Evolutionary conservation across 129 eudicot genomes (phyloP).

Genomic region (Heracleum sosnowskyi): DNA sequence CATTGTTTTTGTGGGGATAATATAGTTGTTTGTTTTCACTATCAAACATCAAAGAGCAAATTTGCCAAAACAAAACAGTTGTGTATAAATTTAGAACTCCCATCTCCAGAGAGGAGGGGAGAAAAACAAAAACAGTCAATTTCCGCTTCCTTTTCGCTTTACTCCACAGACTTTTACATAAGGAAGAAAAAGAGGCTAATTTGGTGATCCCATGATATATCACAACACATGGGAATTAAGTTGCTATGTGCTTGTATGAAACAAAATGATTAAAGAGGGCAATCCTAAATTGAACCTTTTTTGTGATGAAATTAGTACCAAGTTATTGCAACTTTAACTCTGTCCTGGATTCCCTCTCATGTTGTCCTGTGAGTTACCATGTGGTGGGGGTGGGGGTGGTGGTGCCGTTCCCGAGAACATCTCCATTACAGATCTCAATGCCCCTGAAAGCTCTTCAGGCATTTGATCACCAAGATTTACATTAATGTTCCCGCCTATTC

Average conservation of each 20-base stretch:
- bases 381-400: not conserved
- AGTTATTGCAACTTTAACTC: not conserved
- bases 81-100: not conserved
- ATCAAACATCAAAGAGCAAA: not conserved
- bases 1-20: too few species aligned
- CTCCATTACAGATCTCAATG: slow-evolving; percentile 57
- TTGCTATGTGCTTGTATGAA: slow-evolving; percentile 4
- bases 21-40: too few species aligned
- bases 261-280: not conserved
- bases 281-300: not conserved
- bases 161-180: not conserved
- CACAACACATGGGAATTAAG: not conserved
- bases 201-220: not conserved
- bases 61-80: not conserved
- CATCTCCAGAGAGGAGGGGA: not conserved
- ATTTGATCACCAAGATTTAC: slow-evolving; percentile 30
- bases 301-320: not conserved
- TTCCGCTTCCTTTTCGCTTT: not conserved
- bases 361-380: slow-evolving; percentile 5
- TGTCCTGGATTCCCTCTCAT: not conserved
- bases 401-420: slow-evolving; percentile 35
- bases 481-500: slow-evolving; percentile 34
- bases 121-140: not conserved
- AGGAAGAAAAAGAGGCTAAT: not conserved
- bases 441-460: slow-evolving; percentile 50